These are phyloP conservation scores for Aspergillus niger DNA, from an alignment of 2,329 filamentous ascomycete species.

Conservation along the genomic window DNA sequence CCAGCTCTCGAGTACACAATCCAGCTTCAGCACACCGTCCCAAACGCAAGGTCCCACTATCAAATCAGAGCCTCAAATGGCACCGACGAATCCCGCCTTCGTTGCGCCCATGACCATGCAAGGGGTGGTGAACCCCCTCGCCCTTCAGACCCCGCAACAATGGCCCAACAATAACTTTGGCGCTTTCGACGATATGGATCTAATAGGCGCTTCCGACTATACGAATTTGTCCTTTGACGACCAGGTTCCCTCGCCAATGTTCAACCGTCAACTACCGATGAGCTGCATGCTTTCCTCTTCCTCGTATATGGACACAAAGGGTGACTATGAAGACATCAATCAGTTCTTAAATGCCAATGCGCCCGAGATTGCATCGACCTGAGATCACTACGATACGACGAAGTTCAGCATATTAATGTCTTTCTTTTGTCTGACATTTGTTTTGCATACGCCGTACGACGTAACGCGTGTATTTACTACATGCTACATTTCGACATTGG, in stretches of 20 bases:
- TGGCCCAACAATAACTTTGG: constrained; percentile 31
- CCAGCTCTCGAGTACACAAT: constrained; percentile 44
- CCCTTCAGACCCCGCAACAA: constrained; percentile 34
- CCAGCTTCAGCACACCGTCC: constrained; percentile 41
- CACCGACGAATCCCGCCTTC: constrained; percentile 26
- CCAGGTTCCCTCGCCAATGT: constrained; percentile 37
- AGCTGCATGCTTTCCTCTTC: constrained; percentile 35
- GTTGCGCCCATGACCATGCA: constrained; percentile 32
- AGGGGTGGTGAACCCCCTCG: constrained; percentile 41
- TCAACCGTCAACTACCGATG: constrained; percentile 38
- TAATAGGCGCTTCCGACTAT: constrained; percentile 35
- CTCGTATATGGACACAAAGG: constrained; percentile 34
- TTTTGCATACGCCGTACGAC: constrained; percentile 32
- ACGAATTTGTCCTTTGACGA: constrained; percentile 38
- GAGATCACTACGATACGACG: constrained; percentile 3
- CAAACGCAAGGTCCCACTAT: constrained; percentile 29
- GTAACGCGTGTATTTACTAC: constrained; percentile 38
- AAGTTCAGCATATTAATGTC: not conserved
- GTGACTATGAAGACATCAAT: constrained; percentile 43
- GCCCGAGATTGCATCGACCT: constrained; percentile 42
- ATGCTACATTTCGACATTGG: constrained; percentile 21
- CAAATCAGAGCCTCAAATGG: constrained; percentile 31
- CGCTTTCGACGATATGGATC: constrained; percentile 37
- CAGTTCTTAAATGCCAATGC: constrained; percentile 44
- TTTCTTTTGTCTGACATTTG: constrained; percentile 8